These are phyloP conservation scores for Teunomyces cretensis DNA, from an alignment of 805 yeast genomes.

Conservation along the genomic window DNA sequence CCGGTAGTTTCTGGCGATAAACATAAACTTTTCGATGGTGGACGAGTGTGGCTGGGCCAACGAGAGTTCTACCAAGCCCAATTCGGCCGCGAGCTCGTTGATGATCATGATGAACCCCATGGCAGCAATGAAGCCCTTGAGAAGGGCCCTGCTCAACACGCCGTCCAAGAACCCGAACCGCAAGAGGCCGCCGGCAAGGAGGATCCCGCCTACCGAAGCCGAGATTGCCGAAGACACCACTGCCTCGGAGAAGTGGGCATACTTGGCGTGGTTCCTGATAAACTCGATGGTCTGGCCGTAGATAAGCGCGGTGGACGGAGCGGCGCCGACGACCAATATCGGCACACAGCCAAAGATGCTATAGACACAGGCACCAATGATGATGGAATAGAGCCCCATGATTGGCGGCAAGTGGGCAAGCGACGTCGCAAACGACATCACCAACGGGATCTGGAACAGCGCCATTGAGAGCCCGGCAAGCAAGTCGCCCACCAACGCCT, in stretches of 20 bases:
- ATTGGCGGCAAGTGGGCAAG: conserved; percentile 82
- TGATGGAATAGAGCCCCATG: conserved; percentile 74
- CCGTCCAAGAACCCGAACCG: conserved; percentile 84
- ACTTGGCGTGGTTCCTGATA: conserved; percentile 30
- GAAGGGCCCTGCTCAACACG: conserved; percentile 70
- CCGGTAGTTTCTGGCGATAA: conserved; percentile 9
- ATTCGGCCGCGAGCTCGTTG: conserved; percentile 49
- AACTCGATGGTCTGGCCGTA: conserved; percentile 73
- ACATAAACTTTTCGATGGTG: conserved; percentile 20
- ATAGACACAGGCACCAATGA: conserved; percentile 77
- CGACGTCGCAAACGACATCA: conserved; percentile 77
- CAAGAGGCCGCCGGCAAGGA: conserved; percentile 41
- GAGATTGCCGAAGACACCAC: conserved; percentile 20
- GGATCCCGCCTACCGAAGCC: conserved; percentile 16
- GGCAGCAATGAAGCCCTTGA: conserved; percentile 83
- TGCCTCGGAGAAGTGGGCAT: conserved; percentile 39
- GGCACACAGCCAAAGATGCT: conserved; percentile 83
- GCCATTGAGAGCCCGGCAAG: conserved; percentile 34
- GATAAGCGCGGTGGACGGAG: conserved; percentile 81
- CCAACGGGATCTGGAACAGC: conserved; percentile 35
- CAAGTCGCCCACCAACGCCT: conserved; percentile 24
- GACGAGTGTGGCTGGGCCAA: conserved; percentile 20
- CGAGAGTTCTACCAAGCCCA: conserved; percentile 25
- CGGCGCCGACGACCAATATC: conserved; percentile 88
- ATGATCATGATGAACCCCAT: conserved; percentile 82